Evolutionary conservation across 2,329 filamentous ascomycete species (phyloP).

Genomic region (Ciborinia camelliae): DNA sequence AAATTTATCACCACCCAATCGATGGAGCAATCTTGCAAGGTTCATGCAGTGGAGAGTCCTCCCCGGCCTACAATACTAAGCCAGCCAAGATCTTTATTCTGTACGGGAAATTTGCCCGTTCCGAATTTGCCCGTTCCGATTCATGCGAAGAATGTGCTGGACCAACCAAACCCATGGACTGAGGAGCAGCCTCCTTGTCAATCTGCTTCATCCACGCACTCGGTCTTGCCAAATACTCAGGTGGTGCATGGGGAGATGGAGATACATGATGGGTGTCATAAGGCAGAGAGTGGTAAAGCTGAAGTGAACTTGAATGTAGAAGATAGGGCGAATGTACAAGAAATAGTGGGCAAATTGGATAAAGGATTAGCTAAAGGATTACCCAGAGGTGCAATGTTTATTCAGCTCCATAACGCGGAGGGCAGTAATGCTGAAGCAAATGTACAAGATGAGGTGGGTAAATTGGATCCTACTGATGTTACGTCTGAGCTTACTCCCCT

Average conservation of each 20-base stretch:
- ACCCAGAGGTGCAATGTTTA: neutral
- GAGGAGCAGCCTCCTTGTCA: neutral
- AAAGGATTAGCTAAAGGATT: neutral
- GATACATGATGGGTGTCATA: neutral
- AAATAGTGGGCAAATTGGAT: neutral
- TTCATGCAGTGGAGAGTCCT: neutral
- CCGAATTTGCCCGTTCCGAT: neutral
- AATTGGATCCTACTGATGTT: neutral
- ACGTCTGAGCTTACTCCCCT: conserved; percentile 1
- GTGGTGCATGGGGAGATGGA: neutral
- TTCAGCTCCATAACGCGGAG: no score
- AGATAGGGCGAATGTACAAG: neutral
- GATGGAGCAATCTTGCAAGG: neutral
- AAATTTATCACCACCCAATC: neutral
- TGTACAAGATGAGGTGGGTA: no score
- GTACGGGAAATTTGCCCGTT: neutral
- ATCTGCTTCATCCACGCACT: neutral
- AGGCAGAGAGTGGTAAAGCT: neutral
- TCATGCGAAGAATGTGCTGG: conserved; percentile 2
- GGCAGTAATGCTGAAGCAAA: neutral
- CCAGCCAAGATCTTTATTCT: conserved; percentile 5
- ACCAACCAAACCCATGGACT: neutral
- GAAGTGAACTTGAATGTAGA: no score
- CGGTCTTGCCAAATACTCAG: neutral
- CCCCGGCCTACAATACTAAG: neutral